Conservation (phyloP, 2,329 filamentous ascomycete genomes). For the Botrytis fabae region DNA sequence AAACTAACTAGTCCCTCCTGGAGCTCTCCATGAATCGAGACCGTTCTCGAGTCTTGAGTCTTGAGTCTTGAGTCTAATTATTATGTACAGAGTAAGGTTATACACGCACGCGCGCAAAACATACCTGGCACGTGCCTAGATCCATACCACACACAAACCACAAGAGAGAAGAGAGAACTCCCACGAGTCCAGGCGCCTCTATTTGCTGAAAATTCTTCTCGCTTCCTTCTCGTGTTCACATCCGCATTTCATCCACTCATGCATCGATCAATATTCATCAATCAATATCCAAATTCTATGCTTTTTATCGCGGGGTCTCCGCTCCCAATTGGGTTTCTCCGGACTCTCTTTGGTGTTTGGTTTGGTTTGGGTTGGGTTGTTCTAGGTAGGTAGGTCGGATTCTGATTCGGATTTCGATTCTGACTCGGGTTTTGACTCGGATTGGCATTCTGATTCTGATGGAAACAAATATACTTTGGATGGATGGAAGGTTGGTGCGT, state of each 20-base stretch:
- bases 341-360: neutral
- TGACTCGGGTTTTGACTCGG: neutral
- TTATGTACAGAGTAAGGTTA: too few relatives aligned
- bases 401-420: too few relatives aligned
- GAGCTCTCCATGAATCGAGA: neutral
- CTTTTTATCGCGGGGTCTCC: constrained; percentile 1
- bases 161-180: too few relatives aligned
- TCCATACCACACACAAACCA: neutral
- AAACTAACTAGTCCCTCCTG: too few relatives aligned
- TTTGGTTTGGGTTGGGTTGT: too few relatives aligned
- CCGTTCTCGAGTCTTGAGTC: neutral
- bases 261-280: too few relatives aligned
- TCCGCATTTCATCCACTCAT: too few relatives aligned
- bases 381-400: too few relatives aligned
- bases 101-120: too few relatives aligned
- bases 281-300: too few relatives aligned
- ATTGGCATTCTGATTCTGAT: neutral
- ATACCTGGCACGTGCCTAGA: neutral
- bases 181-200: neutral
- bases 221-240: too few relatives aligned
- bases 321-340: neutral
- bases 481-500: neutral
- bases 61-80: neutral
- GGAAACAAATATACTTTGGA: neutral
- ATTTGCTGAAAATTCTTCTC: too few relatives aligned